These are phyloP conservation scores for Grigorovia jiainica DNA, from an alignment of 805 yeast genomes.

Conservation along the genomic window DNA sequence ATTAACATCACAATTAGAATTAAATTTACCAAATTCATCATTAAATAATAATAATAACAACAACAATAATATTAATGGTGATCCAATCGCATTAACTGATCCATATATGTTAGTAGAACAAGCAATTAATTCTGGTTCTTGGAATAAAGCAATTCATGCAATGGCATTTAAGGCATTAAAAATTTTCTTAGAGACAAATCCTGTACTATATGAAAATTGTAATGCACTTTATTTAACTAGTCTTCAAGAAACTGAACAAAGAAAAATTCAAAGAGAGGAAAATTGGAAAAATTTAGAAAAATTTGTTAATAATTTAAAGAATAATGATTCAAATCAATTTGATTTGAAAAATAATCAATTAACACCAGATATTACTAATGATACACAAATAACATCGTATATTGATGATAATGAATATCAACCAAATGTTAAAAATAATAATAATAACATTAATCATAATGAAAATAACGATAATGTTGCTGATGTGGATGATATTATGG, in stretches of 20 bases:
- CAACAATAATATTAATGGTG: no score
- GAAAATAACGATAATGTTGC: background rate
- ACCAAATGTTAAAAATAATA: background rate
- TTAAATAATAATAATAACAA: slow-evolving; percentile 5
- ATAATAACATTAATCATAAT: background rate
- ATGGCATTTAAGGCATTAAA: slow-evolving; percentile 86
- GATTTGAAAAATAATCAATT: background rate
- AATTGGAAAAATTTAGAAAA: slow-evolving; percentile 66
- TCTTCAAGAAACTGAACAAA: slow-evolving; percentile 58
- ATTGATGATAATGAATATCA: background rate
- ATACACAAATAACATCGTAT: background rate
- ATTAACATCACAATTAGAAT: slow-evolving; percentile 42
- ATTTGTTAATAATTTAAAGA: slow-evolving; percentile 35
- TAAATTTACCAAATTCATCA: slow-evolving; percentile 14
- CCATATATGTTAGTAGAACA: slow-evolving; percentile 31
- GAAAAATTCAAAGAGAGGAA: slow-evolving; percentile 51
- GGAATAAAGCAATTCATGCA: slow-evolving; percentile 91
- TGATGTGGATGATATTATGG: background rate
- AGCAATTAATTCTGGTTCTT: slow-evolving; percentile 47
- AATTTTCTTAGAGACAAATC: slow-evolving; percentile 87
- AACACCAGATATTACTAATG: background rate
- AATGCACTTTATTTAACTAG: slow-evolving; percentile 78
- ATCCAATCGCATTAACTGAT: slow-evolving; percentile 14
- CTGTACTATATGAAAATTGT: slow-evolving; percentile 84
- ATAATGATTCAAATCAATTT: slow-evolving; percentile 6